Conservation (phyloP, 1,284 basidiomycete species). For the Rhizopogon hawkerae region DNA sequence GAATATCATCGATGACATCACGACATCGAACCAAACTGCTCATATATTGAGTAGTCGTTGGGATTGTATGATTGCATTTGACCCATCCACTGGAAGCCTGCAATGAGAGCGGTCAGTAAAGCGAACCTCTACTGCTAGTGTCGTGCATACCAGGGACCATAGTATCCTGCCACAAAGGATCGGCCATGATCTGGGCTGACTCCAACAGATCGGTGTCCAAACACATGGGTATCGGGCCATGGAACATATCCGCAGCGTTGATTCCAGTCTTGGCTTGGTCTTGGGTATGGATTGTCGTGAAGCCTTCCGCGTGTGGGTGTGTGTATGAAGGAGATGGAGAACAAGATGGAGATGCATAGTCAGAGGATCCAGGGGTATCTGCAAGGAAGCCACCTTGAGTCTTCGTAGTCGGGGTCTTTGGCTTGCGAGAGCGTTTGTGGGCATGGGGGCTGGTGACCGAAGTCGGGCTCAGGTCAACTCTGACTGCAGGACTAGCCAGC, state of each 20-base stretch:
- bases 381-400: not conserved
- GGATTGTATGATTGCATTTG: conserved; percentile 18
- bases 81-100: conserved; percentile 39
- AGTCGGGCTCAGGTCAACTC: not conserved
- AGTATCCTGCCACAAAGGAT: conserved; percentile 46
- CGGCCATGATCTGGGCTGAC: conserved; percentile 49
- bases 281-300: not conserved
- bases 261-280: not conserved
- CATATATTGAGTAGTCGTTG: conserved; percentile 26
- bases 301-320: conserved; percentile 13
- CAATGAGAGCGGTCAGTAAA: conserved; percentile 2
- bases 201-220: conserved; percentile 54
- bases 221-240: conserved; percentile 37
- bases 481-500: conserved; percentile 33
- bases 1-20: not conserved
- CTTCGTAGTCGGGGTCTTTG: not conserved
- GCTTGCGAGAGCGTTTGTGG: not conserved
- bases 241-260: conserved; percentile 30
- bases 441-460: not conserved
- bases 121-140: not conserved
- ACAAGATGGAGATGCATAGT: not conserved
- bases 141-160: conserved; percentile 40
- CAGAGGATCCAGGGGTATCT: not conserved
- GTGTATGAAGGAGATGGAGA: conserved; percentile 21
- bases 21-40: conserved; percentile 11